Percentiles rank a stretch among this genome's conserved stretches.
Conservation (phyloP, 805 yeast genomes). For the Saccharomycopsis sp. region DNA sequence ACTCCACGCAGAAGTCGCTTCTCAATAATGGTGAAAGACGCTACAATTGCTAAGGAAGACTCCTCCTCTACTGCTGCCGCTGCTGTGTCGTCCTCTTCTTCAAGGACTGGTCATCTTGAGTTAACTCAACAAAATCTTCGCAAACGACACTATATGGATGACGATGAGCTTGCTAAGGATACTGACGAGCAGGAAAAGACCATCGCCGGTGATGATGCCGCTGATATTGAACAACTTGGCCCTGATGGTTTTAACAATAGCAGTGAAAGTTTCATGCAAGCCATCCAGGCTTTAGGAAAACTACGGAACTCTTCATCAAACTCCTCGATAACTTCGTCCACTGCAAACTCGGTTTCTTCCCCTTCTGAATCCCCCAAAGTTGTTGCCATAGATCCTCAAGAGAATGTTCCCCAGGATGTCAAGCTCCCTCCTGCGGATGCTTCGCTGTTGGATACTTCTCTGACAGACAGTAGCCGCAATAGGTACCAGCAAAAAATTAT, state of each 20-base stretch:
- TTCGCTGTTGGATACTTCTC: background rate
- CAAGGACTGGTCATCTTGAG: background rate
- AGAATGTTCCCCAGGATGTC: background rate
- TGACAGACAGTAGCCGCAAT: background rate
- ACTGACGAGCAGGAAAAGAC: background rate
- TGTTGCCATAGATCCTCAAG: background rate
- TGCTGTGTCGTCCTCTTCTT: background rate
- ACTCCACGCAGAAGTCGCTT: too few relatives aligned
- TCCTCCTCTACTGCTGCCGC: background rate
- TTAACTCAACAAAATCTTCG: conserved; percentile 1
- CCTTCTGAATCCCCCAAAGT: background rate
- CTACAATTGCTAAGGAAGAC: background rate
- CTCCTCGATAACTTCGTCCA: conserved; percentile 3
- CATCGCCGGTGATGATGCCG: background rate
- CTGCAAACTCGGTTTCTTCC: conserved; percentile 1
- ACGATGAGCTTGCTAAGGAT: background rate
- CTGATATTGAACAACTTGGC: background rate
- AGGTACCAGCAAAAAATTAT: conserved; percentile 16
- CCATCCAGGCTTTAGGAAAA: conserved; percentile 20
- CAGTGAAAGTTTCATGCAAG: conserved; percentile 12
- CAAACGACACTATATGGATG: background rate
- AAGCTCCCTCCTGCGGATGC: background rate
- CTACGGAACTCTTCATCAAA: conserved; percentile 13
- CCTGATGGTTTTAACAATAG: background rate
- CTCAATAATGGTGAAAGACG: background rate